phyloP scores from a whole-genome alignment of 106 monocot species.

The Phalaenopsis aphrodite region DNA sequence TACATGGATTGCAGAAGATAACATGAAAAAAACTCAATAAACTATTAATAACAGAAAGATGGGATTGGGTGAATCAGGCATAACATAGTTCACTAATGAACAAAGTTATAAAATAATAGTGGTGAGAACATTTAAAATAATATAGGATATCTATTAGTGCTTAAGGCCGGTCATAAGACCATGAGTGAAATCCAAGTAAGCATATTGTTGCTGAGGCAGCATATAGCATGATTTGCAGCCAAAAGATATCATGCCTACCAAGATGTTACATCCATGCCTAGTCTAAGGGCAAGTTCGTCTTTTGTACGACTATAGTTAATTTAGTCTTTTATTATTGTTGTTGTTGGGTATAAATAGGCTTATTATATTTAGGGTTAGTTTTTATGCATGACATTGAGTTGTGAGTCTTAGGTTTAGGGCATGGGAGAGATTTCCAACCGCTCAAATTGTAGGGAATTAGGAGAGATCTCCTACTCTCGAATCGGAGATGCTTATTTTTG shows the following conservation, averaged over 20 bases:
- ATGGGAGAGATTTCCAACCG: too few relatives aligned
- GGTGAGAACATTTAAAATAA: background rate
- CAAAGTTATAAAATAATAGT: background rate
- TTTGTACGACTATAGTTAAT: too few relatives aligned
- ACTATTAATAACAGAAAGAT: background rate
- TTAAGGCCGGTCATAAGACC: background rate
- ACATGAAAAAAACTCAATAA: background rate
- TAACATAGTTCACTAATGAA: background rate
- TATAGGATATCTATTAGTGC: background rate
- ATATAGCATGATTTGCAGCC: background rate
- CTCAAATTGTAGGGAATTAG: too few relatives aligned
- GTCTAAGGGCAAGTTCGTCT: too few relatives aligned
- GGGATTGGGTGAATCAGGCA: background rate
- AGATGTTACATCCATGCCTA: too few relatives aligned
- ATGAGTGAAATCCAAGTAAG: background rate
- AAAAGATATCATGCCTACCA: constrained; percentile 31
- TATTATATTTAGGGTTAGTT: too few relatives aligned
- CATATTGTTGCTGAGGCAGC: background rate
- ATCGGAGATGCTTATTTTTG: too few relatives aligned
- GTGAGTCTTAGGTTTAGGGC: too few relatives aligned
- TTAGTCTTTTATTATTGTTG: too few relatives aligned
- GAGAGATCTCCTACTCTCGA: too few relatives aligned
- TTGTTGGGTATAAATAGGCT: too few relatives aligned
- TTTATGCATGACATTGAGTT: too few relatives aligned
- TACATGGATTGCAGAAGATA: background rate